Evolutionary conservation across 306 rosid species (phyloP).

Genomic region (Abrus precatorius): DNA sequence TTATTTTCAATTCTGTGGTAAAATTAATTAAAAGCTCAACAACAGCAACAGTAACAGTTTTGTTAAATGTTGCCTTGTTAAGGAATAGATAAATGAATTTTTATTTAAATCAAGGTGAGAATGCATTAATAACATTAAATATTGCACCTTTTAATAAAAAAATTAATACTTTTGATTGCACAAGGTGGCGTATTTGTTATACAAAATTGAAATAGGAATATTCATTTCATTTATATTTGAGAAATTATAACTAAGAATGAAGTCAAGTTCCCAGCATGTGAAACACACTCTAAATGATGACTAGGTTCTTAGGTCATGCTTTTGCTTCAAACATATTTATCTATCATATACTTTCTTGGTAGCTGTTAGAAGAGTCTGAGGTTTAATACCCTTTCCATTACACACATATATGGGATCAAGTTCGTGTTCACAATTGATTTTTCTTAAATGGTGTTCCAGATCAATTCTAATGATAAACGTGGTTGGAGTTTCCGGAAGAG

Average conservation of each 20-base stretch:
- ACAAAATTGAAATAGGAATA: not conserved
- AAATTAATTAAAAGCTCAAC: not conserved
- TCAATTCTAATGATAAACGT: conserved; percentile 76
- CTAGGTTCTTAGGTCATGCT: not conserved
- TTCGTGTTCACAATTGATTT: conserved; percentile 1
- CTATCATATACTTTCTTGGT: not conserved
- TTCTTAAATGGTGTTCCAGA: conserved; percentile 51
- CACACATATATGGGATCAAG: conserved; percentile 4
- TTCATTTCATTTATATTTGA: too few species aligned
- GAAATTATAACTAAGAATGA: not conserved
- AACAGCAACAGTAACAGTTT: not conserved
- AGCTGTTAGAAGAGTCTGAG: conserved; percentile 5
- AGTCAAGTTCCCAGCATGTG: not conserved
- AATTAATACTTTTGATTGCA: not conserved
- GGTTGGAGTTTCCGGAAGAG: conserved; percentile 97
- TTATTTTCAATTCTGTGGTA: conserved; percentile 1
- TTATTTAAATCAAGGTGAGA: not conserved
- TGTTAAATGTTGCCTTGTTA: not conserved
- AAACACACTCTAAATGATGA: not conserved
- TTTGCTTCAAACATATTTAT: conserved; percentile 13
- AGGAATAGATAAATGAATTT: too few species aligned
- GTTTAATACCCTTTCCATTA: not conserved
- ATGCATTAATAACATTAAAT: too few species aligned
- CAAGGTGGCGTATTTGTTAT: not conserved
- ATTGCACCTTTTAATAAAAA: too few species aligned